Conservation (phyloP, 164 flowering plant species). For the Akebia trifoliata region DNA sequence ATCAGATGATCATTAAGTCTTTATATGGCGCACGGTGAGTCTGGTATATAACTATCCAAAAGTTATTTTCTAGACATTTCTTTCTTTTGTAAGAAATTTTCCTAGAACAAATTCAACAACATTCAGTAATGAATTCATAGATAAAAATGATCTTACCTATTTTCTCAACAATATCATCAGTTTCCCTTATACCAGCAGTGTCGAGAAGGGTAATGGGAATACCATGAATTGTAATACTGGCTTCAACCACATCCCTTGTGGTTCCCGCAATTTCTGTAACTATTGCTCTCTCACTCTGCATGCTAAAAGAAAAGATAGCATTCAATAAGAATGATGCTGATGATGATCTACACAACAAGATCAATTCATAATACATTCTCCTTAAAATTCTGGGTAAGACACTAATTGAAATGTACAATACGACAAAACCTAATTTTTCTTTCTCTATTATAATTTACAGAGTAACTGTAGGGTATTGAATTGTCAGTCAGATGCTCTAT, state of each 20-base stretch:
- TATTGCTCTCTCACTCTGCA: conserved; percentile 98
- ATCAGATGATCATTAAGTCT: no score
- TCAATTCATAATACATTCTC: background rate
- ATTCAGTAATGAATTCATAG: background rate
- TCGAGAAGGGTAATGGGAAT: conserved; percentile 94
- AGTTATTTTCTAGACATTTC: no score
- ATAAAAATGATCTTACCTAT: conserved; percentile 53
- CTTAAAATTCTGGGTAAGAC: background rate
- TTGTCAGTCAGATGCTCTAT: no score
- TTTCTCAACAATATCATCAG: conserved; percentile 81
- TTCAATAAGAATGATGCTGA: conserved; percentile 17
- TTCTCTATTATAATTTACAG: background rate
- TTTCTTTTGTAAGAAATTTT: no score
- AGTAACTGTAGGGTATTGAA: no score
- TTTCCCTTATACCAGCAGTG: conserved; percentile 95
- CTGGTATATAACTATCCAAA: no score
- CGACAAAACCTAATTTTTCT: background rate
- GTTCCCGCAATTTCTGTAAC: conserved; percentile 97
- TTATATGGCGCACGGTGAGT: no score
- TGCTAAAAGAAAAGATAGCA: conserved; percentile 46
- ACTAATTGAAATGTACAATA: background rate
- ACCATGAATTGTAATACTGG: conserved; percentile 64
- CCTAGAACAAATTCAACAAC: background rate
- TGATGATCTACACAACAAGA: background rate
- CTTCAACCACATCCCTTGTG: conserved; percentile 93